phyloP scores from a whole-genome alignment of 768 basidiomycete species.

The Dacryopinax spathularia region DNA sequence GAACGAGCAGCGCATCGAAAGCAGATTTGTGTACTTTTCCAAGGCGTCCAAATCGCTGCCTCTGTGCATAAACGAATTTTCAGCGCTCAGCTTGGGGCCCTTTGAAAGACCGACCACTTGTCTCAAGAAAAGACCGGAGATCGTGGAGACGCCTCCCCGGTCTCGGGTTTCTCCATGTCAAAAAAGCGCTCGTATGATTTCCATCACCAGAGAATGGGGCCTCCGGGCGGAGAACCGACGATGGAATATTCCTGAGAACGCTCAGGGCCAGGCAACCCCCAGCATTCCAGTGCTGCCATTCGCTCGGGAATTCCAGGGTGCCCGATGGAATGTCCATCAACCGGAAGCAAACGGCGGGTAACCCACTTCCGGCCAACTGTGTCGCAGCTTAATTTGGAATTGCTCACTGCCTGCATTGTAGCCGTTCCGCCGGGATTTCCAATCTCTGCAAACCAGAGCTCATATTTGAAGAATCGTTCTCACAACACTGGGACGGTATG shows the following conservation, averaged over 20 bases:
- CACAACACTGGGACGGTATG: no score
- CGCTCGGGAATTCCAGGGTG: background rate
- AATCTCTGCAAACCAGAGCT: no score
- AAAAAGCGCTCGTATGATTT: background rate
- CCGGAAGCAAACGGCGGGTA: background rate
- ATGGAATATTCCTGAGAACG: background rate
- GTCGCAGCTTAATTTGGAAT: background rate
- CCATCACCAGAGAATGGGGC: background rate
- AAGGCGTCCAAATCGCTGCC: no score
- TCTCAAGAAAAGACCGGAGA: no score
- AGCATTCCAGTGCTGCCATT: background rate
- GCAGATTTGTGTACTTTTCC: no score
- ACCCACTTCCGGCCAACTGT: background rate
- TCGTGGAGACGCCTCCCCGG: no score
- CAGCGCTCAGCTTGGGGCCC: no score
- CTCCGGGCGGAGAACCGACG: background rate
- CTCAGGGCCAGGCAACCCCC: background rate
- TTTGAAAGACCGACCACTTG: no score
- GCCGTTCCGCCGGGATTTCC: no score
- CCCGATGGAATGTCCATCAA: background rate
- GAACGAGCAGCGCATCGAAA: no score
- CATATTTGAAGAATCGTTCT: no score
- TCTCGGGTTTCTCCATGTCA: background rate
- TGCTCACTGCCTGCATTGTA: background rate
- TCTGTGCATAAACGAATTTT: no score